Base-by-base conservation (phyloP, 2,329 filamentous ascomycete species). In the Cladophialophora psammophila region DNA sequence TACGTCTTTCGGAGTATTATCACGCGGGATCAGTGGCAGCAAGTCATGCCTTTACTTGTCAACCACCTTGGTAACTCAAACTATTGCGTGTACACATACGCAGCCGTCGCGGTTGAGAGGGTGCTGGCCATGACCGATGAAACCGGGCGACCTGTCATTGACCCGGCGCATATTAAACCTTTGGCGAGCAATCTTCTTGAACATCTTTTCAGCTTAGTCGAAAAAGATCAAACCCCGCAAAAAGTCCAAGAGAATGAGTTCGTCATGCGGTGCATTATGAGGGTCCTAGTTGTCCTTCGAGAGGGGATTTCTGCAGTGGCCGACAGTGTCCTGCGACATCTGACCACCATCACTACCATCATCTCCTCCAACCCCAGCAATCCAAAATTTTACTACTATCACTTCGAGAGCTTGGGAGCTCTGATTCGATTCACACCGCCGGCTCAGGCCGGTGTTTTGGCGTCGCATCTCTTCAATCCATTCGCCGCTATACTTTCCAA, bases 181-280 rank as follows among this genome's bases (percentile, higher is more conserved):
- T 88, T 95, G 69, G 88, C 94, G 31, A 94, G 93, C 78, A 93
- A 96, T 72, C 86, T 99, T 1, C 83, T 98, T 20, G 86, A 92
- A 62, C 94, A 98, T 75, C 84, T 99, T 12, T 98, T 99, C 84
- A 90, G 90, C 71, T 85, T 99, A 60, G 93, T 99, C 71, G 91
- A 96, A 76, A 92, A 91, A 76, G 91, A 97, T 73, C 84, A 86
- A 3, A 90, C 91, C 10, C 91, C 96, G 0, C 88, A 94, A 71
- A 99, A 98, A 84, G 89, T 99, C 69, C 95, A 99, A 76, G 95
- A 99, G 80, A 99, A 99, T 76, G 95, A 99, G 77, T 99, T 98
- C 78, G 79, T 99, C 75, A 98, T 99, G 94, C 92, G 93, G 74
- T 99, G 95, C 75, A 93, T 97, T 64, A 99, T 99, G 95, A 88